These are phyloP conservation scores for Hymenoscyphus fructigenus DNA, from an alignment of 2,329 filamentous ascomycete species.

Conservation along the genomic window DNA sequence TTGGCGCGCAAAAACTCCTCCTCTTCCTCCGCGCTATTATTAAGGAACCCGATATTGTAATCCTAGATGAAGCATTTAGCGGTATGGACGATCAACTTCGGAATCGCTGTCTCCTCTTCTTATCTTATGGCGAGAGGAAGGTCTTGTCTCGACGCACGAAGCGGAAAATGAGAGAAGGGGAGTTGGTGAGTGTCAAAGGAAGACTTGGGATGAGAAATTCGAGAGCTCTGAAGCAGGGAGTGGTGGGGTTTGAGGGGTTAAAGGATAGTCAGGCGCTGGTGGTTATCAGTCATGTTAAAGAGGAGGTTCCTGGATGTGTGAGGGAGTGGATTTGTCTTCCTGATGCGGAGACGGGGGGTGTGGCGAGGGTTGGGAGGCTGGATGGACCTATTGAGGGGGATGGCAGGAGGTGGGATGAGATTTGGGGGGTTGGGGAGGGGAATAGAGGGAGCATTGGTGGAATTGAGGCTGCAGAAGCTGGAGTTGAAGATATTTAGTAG, in stretches of 20 bases:
- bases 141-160: constrained; percentile 31
- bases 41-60: constrained; percentile 76
- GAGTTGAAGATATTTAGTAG: too few relatives aligned
- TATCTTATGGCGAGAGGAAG: constrained; percentile 62
- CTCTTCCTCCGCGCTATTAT: constrained; percentile 81
- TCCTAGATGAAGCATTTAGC: constrained; percentile 85
- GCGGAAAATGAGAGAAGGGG: constrained; percentile 6
- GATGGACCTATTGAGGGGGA: constrained; percentile 59
- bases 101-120: constrained; percentile 84
- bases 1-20: constrained; percentile 79
- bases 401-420: constrained; percentile 59
- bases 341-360: constrained; percentile 62
- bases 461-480: too few relatives aligned
- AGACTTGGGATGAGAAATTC: constrained; percentile 44
- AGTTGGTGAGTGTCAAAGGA: neutral
- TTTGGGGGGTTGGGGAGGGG: constrained; percentile 51
- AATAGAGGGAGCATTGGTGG: too few relatives aligned
- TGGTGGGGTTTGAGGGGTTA: constrained; percentile 60
- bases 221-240: constrained; percentile 44
- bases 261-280: constrained; percentile 74
- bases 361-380: constrained; percentile 64
- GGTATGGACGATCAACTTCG: constrained; percentile 79
- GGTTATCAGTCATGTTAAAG: constrained; percentile 87
- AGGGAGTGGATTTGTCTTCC: constrained; percentile 85
- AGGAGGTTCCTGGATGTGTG: constrained; percentile 84